phyloP scores from a whole-genome alignment of 768 basidiomycete species.

The Tylopilus subfusipes region DNA sequence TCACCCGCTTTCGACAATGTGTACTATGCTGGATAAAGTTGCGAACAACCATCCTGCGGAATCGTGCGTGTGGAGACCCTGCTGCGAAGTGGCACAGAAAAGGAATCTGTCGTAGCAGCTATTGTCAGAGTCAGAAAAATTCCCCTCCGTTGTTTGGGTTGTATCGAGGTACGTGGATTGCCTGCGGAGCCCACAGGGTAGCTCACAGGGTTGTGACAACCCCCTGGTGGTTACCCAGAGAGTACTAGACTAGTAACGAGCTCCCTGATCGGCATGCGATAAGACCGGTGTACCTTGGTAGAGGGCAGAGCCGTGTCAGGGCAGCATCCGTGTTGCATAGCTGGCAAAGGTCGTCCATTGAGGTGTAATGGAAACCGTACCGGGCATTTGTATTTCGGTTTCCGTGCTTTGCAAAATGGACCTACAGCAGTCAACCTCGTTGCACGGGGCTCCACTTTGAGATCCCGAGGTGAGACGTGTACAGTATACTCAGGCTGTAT shows the following conservation, averaged over 20 bases:
- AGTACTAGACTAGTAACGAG: constrained; percentile 6
- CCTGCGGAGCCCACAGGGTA: not conserved
- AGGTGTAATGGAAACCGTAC: not conserved
- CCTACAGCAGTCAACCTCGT: constrained; percentile 10
- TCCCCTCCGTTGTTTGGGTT: not conserved
- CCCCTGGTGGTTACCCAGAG: constrained; percentile 1
- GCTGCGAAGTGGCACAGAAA: not conserved
- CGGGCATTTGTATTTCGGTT: not conserved
- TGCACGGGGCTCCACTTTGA: constrained; percentile 1
- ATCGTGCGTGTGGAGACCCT: not conserved
- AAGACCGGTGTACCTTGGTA: not conserved
- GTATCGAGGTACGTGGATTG: not conserved
- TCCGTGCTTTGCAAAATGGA: not conserved
- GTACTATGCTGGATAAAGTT: not conserved
- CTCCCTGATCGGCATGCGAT: constrained; percentile 5
- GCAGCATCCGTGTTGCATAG: constrained; percentile 4
- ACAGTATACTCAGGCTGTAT: too few relatives aligned
- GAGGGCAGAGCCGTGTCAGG: constrained; percentile 4
- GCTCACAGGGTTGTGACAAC: not conserved
- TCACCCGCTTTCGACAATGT: not conserved
- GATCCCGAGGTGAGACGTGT: not conserved
- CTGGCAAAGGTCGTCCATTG: constrained; percentile 1
- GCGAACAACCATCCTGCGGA: not conserved
- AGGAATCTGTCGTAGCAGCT: not conserved
- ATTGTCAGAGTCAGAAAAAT: not conserved